Evolutionary conservation across 2,329 filamentous ascomycete genomes (phyloP).

Genomic region (Akanthomyces dipterigenus): DNA sequence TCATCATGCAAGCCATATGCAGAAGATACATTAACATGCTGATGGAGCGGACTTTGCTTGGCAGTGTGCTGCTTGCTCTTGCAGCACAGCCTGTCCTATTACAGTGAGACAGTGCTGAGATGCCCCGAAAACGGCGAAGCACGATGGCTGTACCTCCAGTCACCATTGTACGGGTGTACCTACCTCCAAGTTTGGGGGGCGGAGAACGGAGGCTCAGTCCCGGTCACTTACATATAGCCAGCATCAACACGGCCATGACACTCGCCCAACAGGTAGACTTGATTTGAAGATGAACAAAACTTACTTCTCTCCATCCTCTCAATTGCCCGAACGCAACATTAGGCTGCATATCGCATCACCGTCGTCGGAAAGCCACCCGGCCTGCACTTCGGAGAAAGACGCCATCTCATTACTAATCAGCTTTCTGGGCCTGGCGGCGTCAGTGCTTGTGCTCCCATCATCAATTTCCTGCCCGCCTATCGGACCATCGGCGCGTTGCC

Average conservation of each 20-base stretch:
- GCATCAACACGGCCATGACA: not conserved
- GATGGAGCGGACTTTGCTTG: not conserved
- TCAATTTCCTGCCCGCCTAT: constrained; percentile 10
- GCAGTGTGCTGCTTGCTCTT: not conserved
- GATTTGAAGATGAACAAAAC: not conserved
- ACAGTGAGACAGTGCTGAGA: not conserved
- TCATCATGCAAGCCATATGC: not conserved
- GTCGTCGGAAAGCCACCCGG: not conserved
- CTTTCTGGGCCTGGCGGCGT: not conserved
- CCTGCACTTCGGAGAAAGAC: not conserved
- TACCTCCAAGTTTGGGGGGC: too few species aligned
- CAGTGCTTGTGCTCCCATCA: not conserved
- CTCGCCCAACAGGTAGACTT: not conserved
- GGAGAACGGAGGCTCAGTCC: not conserved
- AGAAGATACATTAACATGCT: not conserved
- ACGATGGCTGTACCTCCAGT: not conserved
- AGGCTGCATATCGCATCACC: not conserved
- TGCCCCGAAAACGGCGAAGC: not conserved
- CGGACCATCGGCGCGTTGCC: constrained; percentile 5
- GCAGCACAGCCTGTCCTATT: not conserved
- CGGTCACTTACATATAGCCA: not conserved
- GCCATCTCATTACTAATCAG: constrained; percentile 12
- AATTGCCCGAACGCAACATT: not conserved
- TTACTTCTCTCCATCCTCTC: not conserved
- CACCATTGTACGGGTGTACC: too few species aligned